Conservation (phyloP, 306 rosid species). For the Quillaja saponaria region DNA sequence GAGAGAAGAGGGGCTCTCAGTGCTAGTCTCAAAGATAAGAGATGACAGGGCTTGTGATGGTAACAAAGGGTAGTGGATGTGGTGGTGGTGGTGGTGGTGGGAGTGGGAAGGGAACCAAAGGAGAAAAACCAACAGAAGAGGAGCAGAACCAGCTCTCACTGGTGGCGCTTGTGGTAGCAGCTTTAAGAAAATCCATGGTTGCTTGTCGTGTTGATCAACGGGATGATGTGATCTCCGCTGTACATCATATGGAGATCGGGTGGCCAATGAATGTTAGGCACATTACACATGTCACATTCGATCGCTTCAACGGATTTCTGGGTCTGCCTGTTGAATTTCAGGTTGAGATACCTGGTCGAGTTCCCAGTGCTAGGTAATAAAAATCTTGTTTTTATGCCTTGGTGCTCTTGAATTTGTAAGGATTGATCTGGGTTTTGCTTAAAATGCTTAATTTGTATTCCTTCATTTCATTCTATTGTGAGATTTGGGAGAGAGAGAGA, state of each 20-base stretch:
- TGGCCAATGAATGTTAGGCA: slow-evolving; percentile 92
- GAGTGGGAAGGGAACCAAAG: slow-evolving; percentile 36
- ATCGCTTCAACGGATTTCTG: slow-evolving; percentile 87
- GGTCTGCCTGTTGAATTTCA: slow-evolving; percentile 85
- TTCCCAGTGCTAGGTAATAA: slow-evolving; percentile 91
- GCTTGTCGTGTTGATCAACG: slow-evolving; percentile 67
- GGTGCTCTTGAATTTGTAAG: not conserved
- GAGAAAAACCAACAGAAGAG: slow-evolving; percentile 35
- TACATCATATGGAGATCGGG: slow-evolving; percentile 76
- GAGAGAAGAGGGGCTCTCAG: not conserved
- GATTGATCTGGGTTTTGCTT: slow-evolving; percentile 34
- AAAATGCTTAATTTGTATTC: not conserved
- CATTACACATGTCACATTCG: slow-evolving; percentile 86
- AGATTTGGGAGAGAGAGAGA: slow-evolving; percentile 25
- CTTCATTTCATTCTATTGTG: not conserved
- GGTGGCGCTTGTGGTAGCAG: slow-evolving; percentile 55
- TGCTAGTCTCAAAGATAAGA: slow-evolving; percentile 14
- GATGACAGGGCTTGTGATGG: slow-evolving; percentile 80
- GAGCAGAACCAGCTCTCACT: slow-evolving; percentile 69
- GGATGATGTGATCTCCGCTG: slow-evolving; percentile 70
- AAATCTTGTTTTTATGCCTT: not conserved
- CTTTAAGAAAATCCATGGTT: slow-evolving; percentile 87
- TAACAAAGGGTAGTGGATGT: slow-evolving; percentile 67
- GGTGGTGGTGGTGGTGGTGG: slow-evolving; percentile 52
- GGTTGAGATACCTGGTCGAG: slow-evolving; percentile 81